Base-by-base conservation (phyloP, 495 filamentous ascomycete species). In the Neurospora discreta region DNA sequence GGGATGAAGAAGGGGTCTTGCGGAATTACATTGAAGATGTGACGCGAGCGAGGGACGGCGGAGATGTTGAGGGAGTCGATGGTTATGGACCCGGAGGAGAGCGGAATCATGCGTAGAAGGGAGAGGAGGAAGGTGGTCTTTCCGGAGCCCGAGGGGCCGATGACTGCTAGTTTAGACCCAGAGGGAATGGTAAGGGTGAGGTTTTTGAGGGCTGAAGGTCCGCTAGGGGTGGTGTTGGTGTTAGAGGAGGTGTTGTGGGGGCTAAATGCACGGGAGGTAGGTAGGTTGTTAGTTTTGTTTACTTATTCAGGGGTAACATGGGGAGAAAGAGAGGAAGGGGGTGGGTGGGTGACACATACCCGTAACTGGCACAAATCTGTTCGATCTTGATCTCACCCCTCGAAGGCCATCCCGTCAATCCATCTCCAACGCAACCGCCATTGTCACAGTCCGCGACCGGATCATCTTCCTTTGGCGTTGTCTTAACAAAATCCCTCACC, bases 41-140 rank as follows among this genome's bases (percentile, higher is more conserved):
- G 44, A 15, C 69, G 72, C 2, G 43, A 40, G 16, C 72, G 76
- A 1, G 70, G 71, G 36, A 97, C 95, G 4, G 87, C 90, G 68
- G 91, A 91, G 5, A 93, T 91, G 79, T 96, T 90, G 65, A 97
- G 80, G 38, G 85, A 85, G 79, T 98, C 94, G 76, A 97, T 93
- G 75, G 84, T 90, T 74, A 97, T 93, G 72, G 86, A 84, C 65
- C 92, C 92, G 58, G 86, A 82, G 69, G 84, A 82, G 4, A 92
- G 84, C 75, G 98, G 94, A 74, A 99, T 97, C 69, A 99, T 93
- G 46, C 94, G 89, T 85, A 99, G 97, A n/a, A 98, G 85, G 33
- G 94, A 90, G 76, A 97, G 85, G 6, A 95, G 93, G 72, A 97
- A 84, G 5, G 93, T 96, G 74, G 93, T 96, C 84, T 98, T 98